Conservation (phyloP, 1,284 basidiomycete species). For the Anthracocystis setariae region DNA sequence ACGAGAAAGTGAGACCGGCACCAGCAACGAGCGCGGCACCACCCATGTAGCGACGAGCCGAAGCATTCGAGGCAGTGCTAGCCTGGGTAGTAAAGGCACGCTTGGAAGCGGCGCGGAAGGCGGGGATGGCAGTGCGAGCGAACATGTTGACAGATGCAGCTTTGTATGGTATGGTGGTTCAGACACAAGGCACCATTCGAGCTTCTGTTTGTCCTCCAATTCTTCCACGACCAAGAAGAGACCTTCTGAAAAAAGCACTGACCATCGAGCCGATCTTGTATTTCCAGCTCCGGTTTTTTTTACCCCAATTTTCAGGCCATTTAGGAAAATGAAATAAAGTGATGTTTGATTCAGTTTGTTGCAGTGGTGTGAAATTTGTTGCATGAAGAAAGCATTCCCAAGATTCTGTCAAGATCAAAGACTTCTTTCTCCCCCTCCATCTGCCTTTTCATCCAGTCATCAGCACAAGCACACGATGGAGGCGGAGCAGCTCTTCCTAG, state of each 20-base stretch:
- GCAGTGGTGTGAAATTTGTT: background rate
- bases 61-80: conserved; percentile 23
- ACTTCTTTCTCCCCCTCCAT: background rate
- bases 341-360: background rate
- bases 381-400: too few relatives aligned
- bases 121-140: conserved; percentile 43
- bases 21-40: conserved; percentile 49
- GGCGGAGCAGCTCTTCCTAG: conserved; percentile 30
- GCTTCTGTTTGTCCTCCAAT: too few relatives aligned
- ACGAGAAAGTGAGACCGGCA: conserved; percentile 43
- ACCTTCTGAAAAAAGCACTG: conserved; percentile 2
- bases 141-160: conserved; percentile 24
- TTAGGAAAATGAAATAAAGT: background rate
- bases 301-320: background rate
- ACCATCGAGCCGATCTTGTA: background rate
- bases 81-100: conserved; percentile 54
- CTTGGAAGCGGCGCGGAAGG: conserved; percentile 44
- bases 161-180: background rate
- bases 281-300: background rate
- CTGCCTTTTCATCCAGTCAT: background rate
- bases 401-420: background rate
- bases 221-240: background rate
- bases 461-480: conserved; percentile 17
- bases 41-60: conserved; percentile 42
- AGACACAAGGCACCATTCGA: too few relatives aligned